Conservation (phyloP, 2,329 filamentous ascomycete genomes). For the Talaromyces sp. region DNA sequence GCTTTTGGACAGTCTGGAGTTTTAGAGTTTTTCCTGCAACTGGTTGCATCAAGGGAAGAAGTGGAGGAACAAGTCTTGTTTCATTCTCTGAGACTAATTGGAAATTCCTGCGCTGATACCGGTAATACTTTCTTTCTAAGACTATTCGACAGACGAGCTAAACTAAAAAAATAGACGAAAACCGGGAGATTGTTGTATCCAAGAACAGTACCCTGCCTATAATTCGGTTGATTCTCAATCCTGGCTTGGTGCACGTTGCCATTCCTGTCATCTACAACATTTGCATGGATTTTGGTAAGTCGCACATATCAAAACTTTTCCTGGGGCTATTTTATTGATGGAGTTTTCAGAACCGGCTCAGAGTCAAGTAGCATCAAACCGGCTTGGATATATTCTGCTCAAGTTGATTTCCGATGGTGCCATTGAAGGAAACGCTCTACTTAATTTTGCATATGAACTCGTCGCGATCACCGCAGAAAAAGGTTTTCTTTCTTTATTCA, state of each 20-base stretch:
- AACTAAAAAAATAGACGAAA: slow-evolving; percentile 31
- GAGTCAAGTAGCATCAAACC: slow-evolving; percentile 31
- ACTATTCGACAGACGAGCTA: slow-evolving; percentile 4
- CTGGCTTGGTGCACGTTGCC: slow-evolving; percentile 32
- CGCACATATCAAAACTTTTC: background rate
- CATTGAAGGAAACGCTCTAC: slow-evolving; percentile 27
- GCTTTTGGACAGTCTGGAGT: slow-evolving; percentile 36
- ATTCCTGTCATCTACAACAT: slow-evolving; percentile 44
- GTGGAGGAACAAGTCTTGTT: slow-evolving; percentile 28
- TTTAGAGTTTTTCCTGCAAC: slow-evolving; percentile 36
- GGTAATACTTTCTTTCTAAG: slow-evolving; percentile 19
- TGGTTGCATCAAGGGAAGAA: slow-evolving; percentile 28
- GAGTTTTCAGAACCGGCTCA: slow-evolving; percentile 32
- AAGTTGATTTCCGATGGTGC: slow-evolving; percentile 28
- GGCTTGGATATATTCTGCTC: slow-evolving; percentile 32
- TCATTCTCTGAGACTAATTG: slow-evolving; percentile 38
- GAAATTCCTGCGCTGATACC: slow-evolving; percentile 43
- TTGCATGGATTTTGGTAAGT: slow-evolving; percentile 40
- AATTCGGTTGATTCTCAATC: slow-evolving; percentile 29
- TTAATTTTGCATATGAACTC: slow-evolving; percentile 36
- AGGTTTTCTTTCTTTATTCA: slow-evolving; percentile 21
- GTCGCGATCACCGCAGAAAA: slow-evolving; percentile 35
- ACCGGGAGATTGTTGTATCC: slow-evolving; percentile 35
- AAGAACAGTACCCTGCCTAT: slow-evolving; percentile 35
- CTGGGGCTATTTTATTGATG: slow-evolving; percentile 21